These are phyloP conservation scores for Bolboschoenoplectus hybrid DNA, from an alignment of 202 grass and related monocot species.

Conservation along the genomic window DNA sequence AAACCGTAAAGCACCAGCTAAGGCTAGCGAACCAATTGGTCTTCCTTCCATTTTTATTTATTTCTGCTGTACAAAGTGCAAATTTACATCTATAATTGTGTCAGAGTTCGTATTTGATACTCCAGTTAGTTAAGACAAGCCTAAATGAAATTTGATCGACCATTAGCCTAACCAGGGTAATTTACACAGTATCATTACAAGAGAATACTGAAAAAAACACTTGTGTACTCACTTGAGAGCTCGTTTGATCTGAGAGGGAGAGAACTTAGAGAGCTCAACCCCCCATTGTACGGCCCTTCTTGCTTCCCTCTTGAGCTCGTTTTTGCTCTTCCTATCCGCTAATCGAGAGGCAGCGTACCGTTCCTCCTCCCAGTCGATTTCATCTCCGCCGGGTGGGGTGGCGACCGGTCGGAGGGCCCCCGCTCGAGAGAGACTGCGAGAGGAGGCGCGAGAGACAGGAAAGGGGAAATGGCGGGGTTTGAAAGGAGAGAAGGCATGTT, in stretches of 20 bases:
- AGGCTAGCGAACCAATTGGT: not conserved
- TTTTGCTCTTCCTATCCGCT: slow-evolving; percentile 61
- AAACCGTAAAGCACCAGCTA: slow-evolving; percentile 9
- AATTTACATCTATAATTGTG: not conserved
- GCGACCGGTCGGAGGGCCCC: slow-evolving; percentile 45
- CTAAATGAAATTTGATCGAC: not conserved
- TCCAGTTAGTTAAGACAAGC: not conserved
- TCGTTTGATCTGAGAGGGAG: slow-evolving; percentile 71
- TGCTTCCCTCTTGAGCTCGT: slow-evolving; percentile 83
- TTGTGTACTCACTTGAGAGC: slow-evolving; percentile 51
- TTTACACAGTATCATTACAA: not conserved
- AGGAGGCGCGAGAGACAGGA: slow-evolving; percentile 36
- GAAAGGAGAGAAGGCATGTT: slow-evolving; percentile 42
- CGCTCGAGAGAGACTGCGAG: not conserved
- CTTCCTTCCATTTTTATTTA: not conserved
- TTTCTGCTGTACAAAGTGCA: not conserved
- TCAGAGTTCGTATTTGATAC: not conserved
- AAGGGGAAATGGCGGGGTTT: slow-evolving; percentile 38
- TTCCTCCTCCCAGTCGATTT: slow-evolving; percentile 38
- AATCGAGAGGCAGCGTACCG: not conserved
- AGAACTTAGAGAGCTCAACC: slow-evolving; percentile 80
- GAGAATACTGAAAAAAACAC: not conserved
- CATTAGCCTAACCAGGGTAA: not conserved
- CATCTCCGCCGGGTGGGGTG: slow-evolving; percentile 39
- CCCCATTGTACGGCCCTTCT: slow-evolving; percentile 80